phyloP scores from a whole-genome alignment of 805 yeast species.

The Lachancea fermentati region DNA sequence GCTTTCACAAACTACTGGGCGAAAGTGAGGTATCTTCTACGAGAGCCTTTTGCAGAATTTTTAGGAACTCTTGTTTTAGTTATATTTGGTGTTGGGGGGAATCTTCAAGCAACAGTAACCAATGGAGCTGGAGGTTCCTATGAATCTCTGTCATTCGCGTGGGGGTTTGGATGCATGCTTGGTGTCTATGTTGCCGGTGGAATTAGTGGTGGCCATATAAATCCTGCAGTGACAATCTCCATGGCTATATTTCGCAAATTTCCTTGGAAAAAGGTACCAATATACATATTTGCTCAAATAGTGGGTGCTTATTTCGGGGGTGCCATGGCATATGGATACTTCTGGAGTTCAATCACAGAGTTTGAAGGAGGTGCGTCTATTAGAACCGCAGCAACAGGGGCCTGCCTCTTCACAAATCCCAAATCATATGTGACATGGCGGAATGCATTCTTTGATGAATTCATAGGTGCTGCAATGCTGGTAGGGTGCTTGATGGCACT shows the following conservation, averaged over 20 bases:
- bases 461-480: conserved; percentile 37
- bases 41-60: conserved; percentile 44
- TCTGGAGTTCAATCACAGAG: conserved; percentile 28
- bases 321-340: conserved; percentile 38
- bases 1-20: conserved; percentile 17
- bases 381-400: conserved; percentile 30
- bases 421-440: conserved; percentile 31
- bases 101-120: conserved; percentile 25
- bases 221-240: conserved; percentile 42
- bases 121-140: conserved; percentile 33
- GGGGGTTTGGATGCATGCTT: conserved; percentile 45
- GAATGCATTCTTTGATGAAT: conserved; percentile 40
- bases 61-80: conserved; percentile 39
- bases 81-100: conserved; percentile 39
- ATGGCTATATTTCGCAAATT: conserved; percentile 41
- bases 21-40: conserved; percentile 13
- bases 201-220: conserved; percentile 44
- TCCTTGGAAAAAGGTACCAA: conserved; percentile 42
- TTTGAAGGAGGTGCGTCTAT: conserved; percentile 13
- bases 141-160: conserved; percentile 36
- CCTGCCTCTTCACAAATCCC: conserved; percentile 41
- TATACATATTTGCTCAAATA: conserved; percentile 38
- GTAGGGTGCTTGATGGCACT: conserved; percentile 40
- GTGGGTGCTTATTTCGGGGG: conserved; percentile 42
- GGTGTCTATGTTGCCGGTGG: conserved; percentile 44